These are phyloP conservation scores for Phytophthora pistaciae DNA, from an alignment of 352 stramenopile species.

Conservation along the genomic window DNA sequence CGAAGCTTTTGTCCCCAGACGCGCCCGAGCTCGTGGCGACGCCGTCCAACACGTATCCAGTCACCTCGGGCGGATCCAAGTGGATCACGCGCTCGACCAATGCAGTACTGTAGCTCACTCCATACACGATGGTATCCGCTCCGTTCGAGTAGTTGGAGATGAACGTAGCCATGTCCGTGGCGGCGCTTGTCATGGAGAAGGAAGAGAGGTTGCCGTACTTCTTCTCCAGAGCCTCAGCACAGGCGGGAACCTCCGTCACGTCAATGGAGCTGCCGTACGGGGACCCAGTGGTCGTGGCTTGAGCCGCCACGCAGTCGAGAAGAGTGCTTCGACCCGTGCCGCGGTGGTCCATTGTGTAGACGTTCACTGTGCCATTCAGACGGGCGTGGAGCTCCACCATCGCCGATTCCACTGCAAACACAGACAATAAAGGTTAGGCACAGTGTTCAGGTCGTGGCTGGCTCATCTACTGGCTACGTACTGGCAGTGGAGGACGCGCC, in stretches of 20 bases:
- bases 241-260: background rate
- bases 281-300: background rate
- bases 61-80: background rate
- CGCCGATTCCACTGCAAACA: slow-evolving; percentile 43
- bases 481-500: slow-evolving; percentile 47
- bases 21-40: background rate
- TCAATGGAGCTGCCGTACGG: background rate
- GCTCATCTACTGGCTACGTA: slow-evolving; percentile 20
- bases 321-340: background rate
- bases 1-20: background rate
- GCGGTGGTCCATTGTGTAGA: background rate
- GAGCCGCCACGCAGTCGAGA: background rate
- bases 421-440: background rate
- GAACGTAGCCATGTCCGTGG: background rate
- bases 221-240: background rate
- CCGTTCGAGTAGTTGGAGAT: background rate
- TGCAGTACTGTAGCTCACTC: background rate
- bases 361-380: background rate
- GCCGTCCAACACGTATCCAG: background rate
- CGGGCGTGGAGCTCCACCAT: background rate
- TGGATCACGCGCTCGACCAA: background rate
- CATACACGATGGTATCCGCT: background rate
- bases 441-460: background rate
- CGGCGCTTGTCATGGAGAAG: background rate
- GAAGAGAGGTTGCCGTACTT: background rate